Base-by-base conservation (phyloP, 768 basidiomycete species). In the Suillus discolor region DNA sequence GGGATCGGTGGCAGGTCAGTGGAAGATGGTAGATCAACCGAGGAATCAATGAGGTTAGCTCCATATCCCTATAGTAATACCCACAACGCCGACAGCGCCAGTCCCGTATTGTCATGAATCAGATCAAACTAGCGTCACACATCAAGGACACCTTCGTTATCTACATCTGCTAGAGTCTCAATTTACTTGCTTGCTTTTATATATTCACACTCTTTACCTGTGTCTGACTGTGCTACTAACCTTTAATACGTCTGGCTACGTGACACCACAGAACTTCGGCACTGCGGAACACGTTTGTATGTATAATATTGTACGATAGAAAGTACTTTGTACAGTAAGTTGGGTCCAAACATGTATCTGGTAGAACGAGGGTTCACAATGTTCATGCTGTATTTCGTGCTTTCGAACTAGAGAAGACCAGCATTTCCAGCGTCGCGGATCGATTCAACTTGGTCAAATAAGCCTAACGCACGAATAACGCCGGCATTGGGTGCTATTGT, bases 11-110 rank as follows among this genome's bases (percentile, higher is more conserved):
- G 69, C 34, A 66, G 71, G 65, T 72, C 69, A 39, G 71, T 68
- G 62, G 16, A 64, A 28, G 60, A 62, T 38, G 47, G 57, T 38
- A 64, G 65, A 62, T 63, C 68, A 51, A 63, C 38, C 54, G 82
- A 81, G 61, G 82, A 83, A 70, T 76, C 78, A 49, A 76, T 82
- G 57, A 75, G 74, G 53, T 74, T 83, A 67, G 76, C 81, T 57
- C 76, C 80, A 38, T 83, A 83, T 59, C 68, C 70, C 12, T 75
- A 72, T 36, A 53, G 20, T 28, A 62, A 73, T 12, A 6, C 39
- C 15, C 65, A 44, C 44, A 67, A 39, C 9, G 31, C 62, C 5
- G 63, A 66, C 13, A 73, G 66, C 47, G 25, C 25, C 47, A 64
- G 36, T 44, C 67, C 65, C n/a, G 28, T 65, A 13, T 12, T 9